Evolutionary conservation across 345 rosid genomes (phyloP).

Genomic region (Sonneratia caseolaris): DNA sequence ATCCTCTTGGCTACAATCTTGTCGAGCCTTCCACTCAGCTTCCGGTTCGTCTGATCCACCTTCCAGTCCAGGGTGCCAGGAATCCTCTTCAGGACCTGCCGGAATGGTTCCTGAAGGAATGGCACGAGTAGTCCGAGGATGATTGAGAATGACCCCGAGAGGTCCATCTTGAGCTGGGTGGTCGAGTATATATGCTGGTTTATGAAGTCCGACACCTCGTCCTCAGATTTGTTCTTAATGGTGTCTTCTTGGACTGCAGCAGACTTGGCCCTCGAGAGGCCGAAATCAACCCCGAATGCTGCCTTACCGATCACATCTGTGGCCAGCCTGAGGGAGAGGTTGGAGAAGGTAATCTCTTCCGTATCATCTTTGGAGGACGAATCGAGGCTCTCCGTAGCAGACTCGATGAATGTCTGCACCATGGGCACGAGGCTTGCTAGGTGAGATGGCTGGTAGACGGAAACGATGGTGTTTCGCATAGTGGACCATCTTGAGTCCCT

Average conservation of each 20-base stretch:
- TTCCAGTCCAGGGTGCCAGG: constrained; percentile 88
- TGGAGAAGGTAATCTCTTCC: constrained; percentile 53
- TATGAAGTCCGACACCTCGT: constrained; percentile 53
- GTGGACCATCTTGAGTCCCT: constrained; percentile 84
- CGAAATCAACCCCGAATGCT: constrained; percentile 75
- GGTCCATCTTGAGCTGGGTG: constrained; percentile 87
- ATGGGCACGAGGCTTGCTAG: constrained; percentile 66
- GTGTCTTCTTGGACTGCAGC: constrained; percentile 8
- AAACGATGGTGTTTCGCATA: constrained; percentile 76
- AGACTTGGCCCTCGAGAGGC: constrained; percentile 42
- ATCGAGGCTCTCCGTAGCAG: constrained; percentile 45
- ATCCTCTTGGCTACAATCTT: constrained; percentile 66
- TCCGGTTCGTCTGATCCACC: constrained; percentile 48
- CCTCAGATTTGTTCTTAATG: constrained; percentile 4
- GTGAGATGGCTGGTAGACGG: constrained; percentile 85
- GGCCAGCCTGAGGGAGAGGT: constrained; percentile 66
- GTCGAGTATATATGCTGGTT: constrained; percentile 87
- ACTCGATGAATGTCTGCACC: constrained; percentile 58
- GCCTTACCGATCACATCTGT: constrained; percentile 88
- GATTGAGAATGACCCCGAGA: constrained; percentile 71
- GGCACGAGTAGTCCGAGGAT: constrained; percentile 66
- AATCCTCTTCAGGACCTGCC: constrained; percentile 74
- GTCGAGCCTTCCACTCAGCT: constrained; percentile 46
- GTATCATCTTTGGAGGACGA: constrained; percentile 25
- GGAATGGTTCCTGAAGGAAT: constrained; percentile 69